Evolutionary conservation across 2,329 filamentous ascomycete genomes (phyloP), one percentile per base, ranked within the genome.

Genomic region (Sporothrix humicola): DNA sequence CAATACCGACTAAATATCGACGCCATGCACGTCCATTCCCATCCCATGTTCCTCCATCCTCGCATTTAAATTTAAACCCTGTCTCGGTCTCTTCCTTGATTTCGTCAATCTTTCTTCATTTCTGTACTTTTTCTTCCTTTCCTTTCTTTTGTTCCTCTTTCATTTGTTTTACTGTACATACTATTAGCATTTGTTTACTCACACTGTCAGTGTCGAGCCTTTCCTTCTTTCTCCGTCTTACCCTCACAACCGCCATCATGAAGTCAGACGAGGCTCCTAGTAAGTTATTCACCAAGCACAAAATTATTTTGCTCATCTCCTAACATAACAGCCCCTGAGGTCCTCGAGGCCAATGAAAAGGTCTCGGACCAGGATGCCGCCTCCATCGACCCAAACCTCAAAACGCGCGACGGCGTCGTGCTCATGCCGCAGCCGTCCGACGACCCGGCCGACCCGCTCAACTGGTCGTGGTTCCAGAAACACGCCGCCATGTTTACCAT

Each of bases 371-470:
- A 59, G n/a, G 69, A 71, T 44, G 69, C 20, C 54, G 37, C 54
- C n/a, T 61, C 54, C 31, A 48, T 71, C 17, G 37, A n/a, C 37
- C 37, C 37, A 20, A 46, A 48, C 23, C 37, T 71, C 12, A 71
- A 71, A 42, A 71, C 31, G 4, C 69, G 69, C 20, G 54, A 59
- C 15, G 69, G 42, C 42, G 13, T 59, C 46, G 66, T 68, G 20
- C 66, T 86, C 84, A 84, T 86, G 9, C 95, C 95, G 5, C 95
- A 98, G 79, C 95, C 95, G 1, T 95, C 91, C 75, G 92, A 97
- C 81, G 93, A 97, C 80, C 93, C 93, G 6, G 94, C 96, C 80
- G 94, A 97, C 82, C 94, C 93, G 46, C 85, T 97, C 76, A 86
- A 85, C 79, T 97, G 94, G 94, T 80, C 79, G 17, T 79, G 81